Base-by-base conservation (phyloP, 805 yeast species). In the Ogataea haglerorum region DNA sequence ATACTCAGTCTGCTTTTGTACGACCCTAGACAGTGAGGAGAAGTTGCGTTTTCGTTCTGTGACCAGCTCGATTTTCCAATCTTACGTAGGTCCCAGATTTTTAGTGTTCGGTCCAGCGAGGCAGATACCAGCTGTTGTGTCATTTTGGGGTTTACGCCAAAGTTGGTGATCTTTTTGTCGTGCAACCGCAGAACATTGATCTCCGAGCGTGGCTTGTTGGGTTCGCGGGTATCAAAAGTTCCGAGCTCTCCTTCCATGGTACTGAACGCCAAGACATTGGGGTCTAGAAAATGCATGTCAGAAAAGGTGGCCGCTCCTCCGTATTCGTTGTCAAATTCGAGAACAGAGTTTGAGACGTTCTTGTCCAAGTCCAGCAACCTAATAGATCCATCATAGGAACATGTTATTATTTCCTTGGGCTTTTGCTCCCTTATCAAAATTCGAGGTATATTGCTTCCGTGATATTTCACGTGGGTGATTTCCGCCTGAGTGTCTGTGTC, bases 81-180 rank as follows among this genome's bases (percentile, higher is more conserved):
- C 34, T 72, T 73, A 43, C 99, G 71, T 16, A 89, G 61, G 61
- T 91, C 99, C 96, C 96, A 91, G 1, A 91, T 60, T 46, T 85
- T 78, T 61, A 93, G 57, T 0, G 93, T 76, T 52, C 98, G 67
- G 60, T 91, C 99, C 34, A 93, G 69, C 0, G 97, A 89, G 0
- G 90, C 95, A 0, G 97, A 83, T 0, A 91, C 95, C 1, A 89
- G 70, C 47, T 85, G 85, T 49, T 80, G 60, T 1, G 73, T 64
- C 24, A 72, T 68, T 13, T 66, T 60, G 1, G 98, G 98, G 53
- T 88, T 88, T 13, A 87, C 74, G 1, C 82, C 57, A 61, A 93
- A 87, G 1, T 95, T 88, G 0, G 98, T 98, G 41, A 93, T 90
- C 58, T 93, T 93, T 57, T 91, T 90, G 54, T 86, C 95, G 42